Evolutionary conservation across 1,284 basidiomycete species (phyloP).

Genomic region (Schizophyllum commune): DNA sequence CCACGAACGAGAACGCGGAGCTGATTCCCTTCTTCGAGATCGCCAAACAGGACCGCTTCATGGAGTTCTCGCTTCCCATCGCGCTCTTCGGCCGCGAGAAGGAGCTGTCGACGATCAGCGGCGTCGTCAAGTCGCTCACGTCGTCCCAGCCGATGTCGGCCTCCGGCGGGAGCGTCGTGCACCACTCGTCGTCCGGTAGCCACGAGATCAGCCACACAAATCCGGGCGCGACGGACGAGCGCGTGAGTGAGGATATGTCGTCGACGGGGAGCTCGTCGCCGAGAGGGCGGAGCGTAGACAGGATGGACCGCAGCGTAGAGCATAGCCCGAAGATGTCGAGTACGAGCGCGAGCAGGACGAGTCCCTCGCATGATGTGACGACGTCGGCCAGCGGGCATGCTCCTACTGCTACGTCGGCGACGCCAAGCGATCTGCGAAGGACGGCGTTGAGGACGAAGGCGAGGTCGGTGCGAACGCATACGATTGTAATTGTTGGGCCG

Average conservation of each 20-base stretch:
- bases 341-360: conserved; percentile 21
- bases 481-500: conserved; percentile 54
- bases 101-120: conserved; percentile 57
- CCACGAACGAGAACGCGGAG: conserved; percentile 40
- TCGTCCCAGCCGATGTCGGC: conserved; percentile 16
- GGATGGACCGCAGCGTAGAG: neutral
- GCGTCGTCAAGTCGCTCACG: conserved; percentile 39
- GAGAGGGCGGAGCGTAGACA: neutral
- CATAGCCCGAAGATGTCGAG: neutral
- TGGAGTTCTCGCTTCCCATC: conserved; percentile 62
- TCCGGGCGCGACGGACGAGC: conserved; percentile 3
- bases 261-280: conserved; percentile 12
- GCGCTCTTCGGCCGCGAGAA: conserved; percentile 64
- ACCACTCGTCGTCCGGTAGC: neutral
- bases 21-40: conserved; percentile 64
- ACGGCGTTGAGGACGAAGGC: conserved; percentile 34
- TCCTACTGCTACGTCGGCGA: conserved; percentile 5
- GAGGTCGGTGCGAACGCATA: conserved; percentile 42
- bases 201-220: conserved; percentile 2
- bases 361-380: conserved; percentile 22
- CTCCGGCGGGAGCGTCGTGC: conserved; percentile 8
- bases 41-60: conserved; percentile 52
- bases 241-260: conserved; percentile 1
- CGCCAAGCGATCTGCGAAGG: conserved; percentile 25
- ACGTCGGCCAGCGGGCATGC: conserved; percentile 21